Percentiles rank a stretch among this genome's conserved stretches.
Conservation (phyloP, 2,329 filamentous ascomycete species). For the Microdochium trichocladiopsis region DNA sequence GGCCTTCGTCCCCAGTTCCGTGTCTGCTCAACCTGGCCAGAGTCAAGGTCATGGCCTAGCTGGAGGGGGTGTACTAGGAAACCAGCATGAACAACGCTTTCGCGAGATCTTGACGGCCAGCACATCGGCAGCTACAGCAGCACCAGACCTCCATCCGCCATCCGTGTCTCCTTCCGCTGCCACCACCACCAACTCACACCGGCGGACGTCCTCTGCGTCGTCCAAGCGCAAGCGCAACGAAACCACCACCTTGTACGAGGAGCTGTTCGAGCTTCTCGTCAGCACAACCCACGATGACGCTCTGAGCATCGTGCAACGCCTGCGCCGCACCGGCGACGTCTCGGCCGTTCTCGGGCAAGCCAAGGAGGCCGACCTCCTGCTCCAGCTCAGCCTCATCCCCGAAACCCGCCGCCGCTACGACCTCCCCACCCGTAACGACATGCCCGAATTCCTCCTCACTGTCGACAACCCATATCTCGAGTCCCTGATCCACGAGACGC, state of each 20-base stretch:
- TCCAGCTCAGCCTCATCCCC: slow-evolving; percentile 28
- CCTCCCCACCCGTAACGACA: slow-evolving; percentile 25
- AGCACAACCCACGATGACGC: not conserved
- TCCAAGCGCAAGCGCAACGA: not conserved
- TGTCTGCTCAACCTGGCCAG: not conserved
- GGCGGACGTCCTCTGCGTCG: not conserved
- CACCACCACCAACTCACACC: not conserved
- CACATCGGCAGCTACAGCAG: not conserved
- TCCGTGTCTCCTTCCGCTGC: too few relatives aligned
- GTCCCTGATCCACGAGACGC: slow-evolving; percentile 17
- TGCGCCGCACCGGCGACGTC: slow-evolving; percentile 24
- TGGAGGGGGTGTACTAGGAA: too few relatives aligned
- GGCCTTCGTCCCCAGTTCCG: not conserved
- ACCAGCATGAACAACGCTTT: not conserved
- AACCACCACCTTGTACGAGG: not conserved
- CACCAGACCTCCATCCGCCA: not conserved
- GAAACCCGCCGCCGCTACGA: slow-evolving; percentile 29
- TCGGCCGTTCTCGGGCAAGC: slow-evolving; percentile 23
- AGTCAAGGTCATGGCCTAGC: too few relatives aligned
- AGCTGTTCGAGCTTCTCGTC: not conserved
- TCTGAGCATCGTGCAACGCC: slow-evolving; percentile 17
- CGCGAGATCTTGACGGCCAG: not conserved
- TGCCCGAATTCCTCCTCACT: slow-evolving; percentile 18
- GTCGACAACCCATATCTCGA: slow-evolving; percentile 19
- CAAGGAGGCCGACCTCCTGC: slow-evolving; percentile 24